A percentile compares a stretch with the other conserved stretches of the same genome.
Conservation (phyloP, 2,329 filamentous ascomycete genomes). For the Monascus ruber region DNA sequence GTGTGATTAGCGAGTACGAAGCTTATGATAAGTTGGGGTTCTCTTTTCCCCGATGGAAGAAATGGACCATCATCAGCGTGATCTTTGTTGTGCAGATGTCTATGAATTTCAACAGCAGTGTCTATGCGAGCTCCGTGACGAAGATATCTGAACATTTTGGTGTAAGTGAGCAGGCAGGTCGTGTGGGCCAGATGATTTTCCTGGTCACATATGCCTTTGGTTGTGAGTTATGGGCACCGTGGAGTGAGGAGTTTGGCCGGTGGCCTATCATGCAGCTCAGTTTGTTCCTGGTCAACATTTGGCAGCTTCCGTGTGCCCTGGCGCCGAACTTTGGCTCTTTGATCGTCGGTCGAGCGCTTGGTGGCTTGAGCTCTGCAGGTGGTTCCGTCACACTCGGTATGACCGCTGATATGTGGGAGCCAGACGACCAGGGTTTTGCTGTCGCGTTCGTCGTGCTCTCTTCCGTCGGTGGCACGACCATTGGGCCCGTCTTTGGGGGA, state of each 20-base stretch:
- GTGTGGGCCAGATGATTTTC: slow-evolving; percentile 65
- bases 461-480: slow-evolving; percentile 63
- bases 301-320: slow-evolving; percentile 59
- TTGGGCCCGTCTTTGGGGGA: slow-evolving; percentile 43
- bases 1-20: slow-evolving; percentile 38
- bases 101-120: slow-evolving; percentile 68
- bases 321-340: slow-evolving; percentile 61
- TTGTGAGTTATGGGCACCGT: slow-evolving; percentile 78
- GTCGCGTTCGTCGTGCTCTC: slow-evolving; percentile 68
- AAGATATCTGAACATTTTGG: slow-evolving; percentile 57
- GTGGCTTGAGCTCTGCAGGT: slow-evolving; percentile 59
- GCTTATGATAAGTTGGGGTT: slow-evolving; percentile 55
- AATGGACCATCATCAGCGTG: slow-evolving; percentile 60
- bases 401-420: slow-evolving; percentile 63
- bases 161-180: slow-evolving; percentile 57
- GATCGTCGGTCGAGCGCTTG: slow-evolving; percentile 55
- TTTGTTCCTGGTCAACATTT: slow-evolving; percentile 65
- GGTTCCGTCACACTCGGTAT: slow-evolving; percentile 64
- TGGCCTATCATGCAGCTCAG: slow-evolving; percentile 64
- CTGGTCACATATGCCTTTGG: slow-evolving; percentile 72
- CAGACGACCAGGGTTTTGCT: slow-evolving; percentile 60
- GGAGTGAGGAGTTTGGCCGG: slow-evolving; percentile 75
- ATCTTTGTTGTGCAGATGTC: slow-evolving; percentile 64
- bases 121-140: slow-evolving; percentile 58
- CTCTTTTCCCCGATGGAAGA: slow-evolving; percentile 49